A percentile compares a stretch with the other conserved stretches of the same genome.
Conservation (phyloP, 2,329 filamentous ascomycete species). For the Tolypocladium endophyticum region DNA sequence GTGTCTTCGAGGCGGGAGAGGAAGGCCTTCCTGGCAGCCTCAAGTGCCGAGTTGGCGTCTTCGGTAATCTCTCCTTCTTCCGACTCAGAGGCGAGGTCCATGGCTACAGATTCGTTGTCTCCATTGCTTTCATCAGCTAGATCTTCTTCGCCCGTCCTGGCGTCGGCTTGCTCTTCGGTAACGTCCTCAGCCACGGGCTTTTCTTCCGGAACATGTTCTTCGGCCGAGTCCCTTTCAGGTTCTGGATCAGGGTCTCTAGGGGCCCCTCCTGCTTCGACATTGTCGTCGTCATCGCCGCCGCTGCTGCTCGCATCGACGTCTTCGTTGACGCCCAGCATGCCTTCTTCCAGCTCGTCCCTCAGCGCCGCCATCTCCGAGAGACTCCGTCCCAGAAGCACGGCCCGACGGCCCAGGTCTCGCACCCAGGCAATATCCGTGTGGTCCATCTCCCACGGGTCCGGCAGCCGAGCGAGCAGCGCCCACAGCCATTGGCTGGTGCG, state of each 20-base stretch:
- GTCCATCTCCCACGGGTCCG: conserved; percentile 63
- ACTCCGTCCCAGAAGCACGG: conserved; percentile 49
- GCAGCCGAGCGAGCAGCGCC: conserved; percentile 67
- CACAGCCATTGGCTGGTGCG: conserved; percentile 76
- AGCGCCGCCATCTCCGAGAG: conserved; percentile 41
- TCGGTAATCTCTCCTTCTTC: conserved; percentile 26
- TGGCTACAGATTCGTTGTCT: conserved; percentile 23
- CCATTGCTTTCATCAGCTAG: conserved; percentile 1
- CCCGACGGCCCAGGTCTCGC: conserved; percentile 69
- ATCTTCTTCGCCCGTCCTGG: conserved; percentile 6
- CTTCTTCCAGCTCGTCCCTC: conserved; percentile 29
- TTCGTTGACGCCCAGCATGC: conserved; percentile 30
- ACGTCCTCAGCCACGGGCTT: conserved; percentile 3
- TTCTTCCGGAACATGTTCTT: neutral
- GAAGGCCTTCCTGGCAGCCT: conserved; percentile 36
- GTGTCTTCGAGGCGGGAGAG: conserved; percentile 30
- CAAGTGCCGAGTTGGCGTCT: conserved; percentile 27
- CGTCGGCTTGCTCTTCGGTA: conserved; percentile 11
- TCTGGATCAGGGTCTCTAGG: neutral
- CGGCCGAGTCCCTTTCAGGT: neutral
- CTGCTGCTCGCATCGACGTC: conserved; percentile 34
- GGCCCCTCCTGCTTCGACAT: neutral
- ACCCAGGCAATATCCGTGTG: conserved; percentile 67
- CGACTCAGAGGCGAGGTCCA: conserved; percentile 29
- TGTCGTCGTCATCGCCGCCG: conserved; percentile 12